These are phyloP conservation scores for Marasmius sp. DNA, from an alignment of 1,284 basidiomycete species.

Conservation along the genomic window DNA sequence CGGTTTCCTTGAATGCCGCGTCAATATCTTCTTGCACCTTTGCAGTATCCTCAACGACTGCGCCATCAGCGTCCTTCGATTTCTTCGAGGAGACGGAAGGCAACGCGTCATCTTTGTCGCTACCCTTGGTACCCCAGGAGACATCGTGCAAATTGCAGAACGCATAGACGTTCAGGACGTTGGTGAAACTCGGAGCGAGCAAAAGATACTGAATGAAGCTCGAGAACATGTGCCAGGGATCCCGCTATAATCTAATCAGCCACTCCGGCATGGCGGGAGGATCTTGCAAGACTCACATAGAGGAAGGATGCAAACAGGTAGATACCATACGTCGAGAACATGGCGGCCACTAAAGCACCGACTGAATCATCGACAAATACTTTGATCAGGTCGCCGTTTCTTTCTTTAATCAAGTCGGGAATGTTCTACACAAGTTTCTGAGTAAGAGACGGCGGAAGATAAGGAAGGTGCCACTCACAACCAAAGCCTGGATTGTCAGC, in stretches of 20 bases:
- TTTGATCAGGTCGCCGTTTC: constrained; percentile 49
- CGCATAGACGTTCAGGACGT: constrained; percentile 93
- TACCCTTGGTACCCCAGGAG: constrained; percentile 95
- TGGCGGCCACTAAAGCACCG: constrained; percentile 83
- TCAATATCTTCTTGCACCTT: constrained; percentile 88
- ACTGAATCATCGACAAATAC: constrained; percentile 75
- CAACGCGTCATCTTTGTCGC: constrained; percentile 93
- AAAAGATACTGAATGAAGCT: constrained; percentile 93
- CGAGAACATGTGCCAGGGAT: constrained; percentile 99
- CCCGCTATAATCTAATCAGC: constrained; percentile 53
- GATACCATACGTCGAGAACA: constrained; percentile 87
- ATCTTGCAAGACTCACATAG: constrained; percentile 61
- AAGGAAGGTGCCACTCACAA: constrained; percentile 41
- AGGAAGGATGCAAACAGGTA: constrained; percentile 86
- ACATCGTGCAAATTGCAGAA: constrained; percentile 96
- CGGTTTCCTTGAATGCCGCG: constrained; percentile 91
- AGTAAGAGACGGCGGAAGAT: not conserved
- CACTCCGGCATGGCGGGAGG: not conserved
- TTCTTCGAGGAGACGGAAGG: constrained; percentile 89
- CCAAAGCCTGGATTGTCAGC: constrained; percentile 78
- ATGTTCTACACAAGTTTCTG: constrained; percentile 46
- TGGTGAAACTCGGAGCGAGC: constrained; percentile 89
- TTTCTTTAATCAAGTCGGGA: constrained; percentile 43
- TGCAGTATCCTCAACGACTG: constrained; percentile 82
- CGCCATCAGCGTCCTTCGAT: constrained; percentile 69